Evolutionary conservation across 345 rosid species (phyloP).

Genomic region (Xanthoceras sorbifolium): DNA sequence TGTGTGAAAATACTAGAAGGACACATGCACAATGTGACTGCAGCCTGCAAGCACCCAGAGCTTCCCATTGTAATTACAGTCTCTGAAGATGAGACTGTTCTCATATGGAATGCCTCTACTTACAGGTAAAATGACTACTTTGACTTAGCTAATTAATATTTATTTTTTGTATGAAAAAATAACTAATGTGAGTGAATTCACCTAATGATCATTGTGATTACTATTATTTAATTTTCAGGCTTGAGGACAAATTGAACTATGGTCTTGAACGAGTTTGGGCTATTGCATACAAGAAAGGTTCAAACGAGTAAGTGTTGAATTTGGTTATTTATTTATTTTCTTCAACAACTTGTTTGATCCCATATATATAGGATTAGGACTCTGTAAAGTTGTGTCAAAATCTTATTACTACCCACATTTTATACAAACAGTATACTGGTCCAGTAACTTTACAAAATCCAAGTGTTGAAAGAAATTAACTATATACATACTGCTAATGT

Average conservation of each 20-base stretch:
- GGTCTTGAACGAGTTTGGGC: conserved; percentile 93
- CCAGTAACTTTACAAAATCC: not conserved
- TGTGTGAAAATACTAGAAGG: conserved; percentile 86
- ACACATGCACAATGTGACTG: conserved; percentile 84
- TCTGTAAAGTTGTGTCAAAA: conserved; percentile 30
- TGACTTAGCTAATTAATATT: too few species aligned
- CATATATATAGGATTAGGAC: too few species aligned
- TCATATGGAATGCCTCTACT: conserved; percentile 82
- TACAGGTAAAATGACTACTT: conserved; percentile 75
- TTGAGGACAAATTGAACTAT: conserved; percentile 38
- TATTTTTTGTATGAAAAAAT: too few species aligned
- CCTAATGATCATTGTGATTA: not conserved
- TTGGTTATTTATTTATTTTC: not conserved
- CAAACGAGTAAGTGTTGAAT: conserved; percentile 65
- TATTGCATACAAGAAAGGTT: conserved; percentile 63
- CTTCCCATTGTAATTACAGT: conserved; percentile 79
- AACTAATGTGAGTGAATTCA: too few species aligned
- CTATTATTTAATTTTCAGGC: conserved; percentile 33
- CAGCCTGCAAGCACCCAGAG: conserved; percentile 84
- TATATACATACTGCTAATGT: not conserved
- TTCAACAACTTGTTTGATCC: not conserved
- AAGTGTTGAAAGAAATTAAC: not conserved
- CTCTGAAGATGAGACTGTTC: conserved; percentile 85
- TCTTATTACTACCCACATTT: too few species aligned
- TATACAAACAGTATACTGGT: too few species aligned